Percentiles rank a stretch among this genome's conserved stretches.
Conservation (phyloP, 164 flowering plant species). For the Houttuynia cordata region DNA sequence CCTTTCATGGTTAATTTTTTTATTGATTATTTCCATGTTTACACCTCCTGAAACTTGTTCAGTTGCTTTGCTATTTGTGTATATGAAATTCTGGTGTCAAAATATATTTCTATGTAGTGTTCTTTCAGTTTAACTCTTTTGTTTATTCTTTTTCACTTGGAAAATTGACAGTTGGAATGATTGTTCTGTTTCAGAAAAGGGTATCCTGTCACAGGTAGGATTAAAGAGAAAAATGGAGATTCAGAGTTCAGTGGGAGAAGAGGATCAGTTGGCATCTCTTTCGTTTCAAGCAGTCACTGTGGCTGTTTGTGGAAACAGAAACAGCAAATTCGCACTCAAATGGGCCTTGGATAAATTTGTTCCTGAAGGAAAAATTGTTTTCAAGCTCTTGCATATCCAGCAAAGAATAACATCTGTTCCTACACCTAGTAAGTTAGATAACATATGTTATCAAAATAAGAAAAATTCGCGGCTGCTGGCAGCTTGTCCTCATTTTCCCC, state of each 20-base stretch:
- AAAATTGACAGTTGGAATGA: not conserved
- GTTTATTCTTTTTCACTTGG: not conserved
- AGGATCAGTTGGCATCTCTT: slow-evolving; percentile 9
- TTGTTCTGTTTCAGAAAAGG: not conserved
- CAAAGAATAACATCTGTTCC: slow-evolving; percentile 36
- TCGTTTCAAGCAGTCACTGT: slow-evolving; percentile 30
- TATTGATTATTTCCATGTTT: no score
- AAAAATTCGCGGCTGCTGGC: no score
- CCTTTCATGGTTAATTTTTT: no score
- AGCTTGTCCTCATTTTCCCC: no score
- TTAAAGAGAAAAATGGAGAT: slow-evolving; percentile 12
- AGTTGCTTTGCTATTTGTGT: not conserved
- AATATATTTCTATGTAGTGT: no score
- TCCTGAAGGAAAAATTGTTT: slow-evolving; percentile 34
- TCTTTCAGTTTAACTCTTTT: no score
- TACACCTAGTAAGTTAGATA: slow-evolving; percentile 42
- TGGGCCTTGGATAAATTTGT: slow-evolving; percentile 81
- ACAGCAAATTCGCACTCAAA: slow-evolving; percentile 39
- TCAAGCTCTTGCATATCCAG: slow-evolving; percentile 68
- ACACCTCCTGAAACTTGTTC: not conserved
- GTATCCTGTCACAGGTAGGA: not conserved
- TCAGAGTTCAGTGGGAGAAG: slow-evolving; percentile 14
- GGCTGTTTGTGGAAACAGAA: slow-evolving; percentile 50
- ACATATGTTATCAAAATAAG: not conserved
- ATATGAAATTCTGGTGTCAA: not conserved